Evolutionary conservation across 192 early-diverging fungal species (phyloP).

Genomic region (Oehlia diaphana): DNA sequence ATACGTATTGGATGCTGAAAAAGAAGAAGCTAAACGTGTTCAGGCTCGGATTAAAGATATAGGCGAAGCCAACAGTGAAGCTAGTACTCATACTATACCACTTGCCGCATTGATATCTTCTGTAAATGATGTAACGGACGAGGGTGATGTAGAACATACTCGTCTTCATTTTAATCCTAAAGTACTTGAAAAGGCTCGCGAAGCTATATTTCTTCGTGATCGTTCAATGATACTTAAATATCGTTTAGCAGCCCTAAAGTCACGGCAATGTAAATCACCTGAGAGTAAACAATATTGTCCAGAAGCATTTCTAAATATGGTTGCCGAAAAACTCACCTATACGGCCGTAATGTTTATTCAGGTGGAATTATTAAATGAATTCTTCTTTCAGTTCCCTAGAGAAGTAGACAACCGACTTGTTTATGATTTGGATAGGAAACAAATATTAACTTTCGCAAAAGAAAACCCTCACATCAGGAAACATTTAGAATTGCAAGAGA

Average conservation of each 20-base stretch:
- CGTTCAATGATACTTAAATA: conserved; percentile 75
- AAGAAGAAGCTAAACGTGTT: conserved; percentile 42
- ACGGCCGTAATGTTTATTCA: conserved; percentile 98
- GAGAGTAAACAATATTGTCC: conserved; percentile 92
- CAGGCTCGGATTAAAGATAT: neutral
- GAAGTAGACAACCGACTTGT: conserved; percentile 92
- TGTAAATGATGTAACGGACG: conserved; percentile 34
- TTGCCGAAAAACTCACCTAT: conserved; percentile 93
- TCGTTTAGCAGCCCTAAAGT: conserved; percentile 78
- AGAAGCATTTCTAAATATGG: conserved; percentile 87
- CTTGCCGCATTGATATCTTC: neutral
- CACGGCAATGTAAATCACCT: conserved; percentile 75
- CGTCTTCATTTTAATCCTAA: conserved; percentile 71
- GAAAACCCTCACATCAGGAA: conserved; percentile 84
- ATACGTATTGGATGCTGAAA: conserved; percentile 71
- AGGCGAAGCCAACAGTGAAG: neutral
- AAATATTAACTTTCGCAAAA: conserved; percentile 85
- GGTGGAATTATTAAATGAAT: conserved; percentile 96
- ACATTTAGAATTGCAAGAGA: conserved; percentile 87
- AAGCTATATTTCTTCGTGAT: conserved; percentile 78
- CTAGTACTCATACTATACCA: neutral
- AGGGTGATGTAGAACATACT: conserved; percentile 50
- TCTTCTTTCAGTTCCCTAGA: conserved; percentile 96
- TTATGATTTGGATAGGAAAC: conserved; percentile 76
- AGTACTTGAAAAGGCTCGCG: conserved; percentile 74